Conservation (phyloP, 106 monocot species). For the Alisma plantagoaquatica region DNA sequence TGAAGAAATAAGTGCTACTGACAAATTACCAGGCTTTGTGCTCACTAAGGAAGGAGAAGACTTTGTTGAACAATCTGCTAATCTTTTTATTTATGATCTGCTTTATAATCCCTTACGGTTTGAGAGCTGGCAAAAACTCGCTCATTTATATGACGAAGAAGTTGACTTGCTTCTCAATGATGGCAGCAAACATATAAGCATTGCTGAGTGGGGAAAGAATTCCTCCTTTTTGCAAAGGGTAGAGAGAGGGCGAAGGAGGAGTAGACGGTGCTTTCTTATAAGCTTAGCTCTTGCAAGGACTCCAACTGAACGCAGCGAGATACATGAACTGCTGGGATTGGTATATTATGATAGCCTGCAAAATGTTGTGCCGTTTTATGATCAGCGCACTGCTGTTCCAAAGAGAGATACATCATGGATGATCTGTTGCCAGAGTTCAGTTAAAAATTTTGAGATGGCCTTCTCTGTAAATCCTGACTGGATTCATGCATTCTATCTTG, state of each 20-base stretch:
- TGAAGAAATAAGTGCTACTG: constrained; percentile 91
- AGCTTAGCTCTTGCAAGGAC: constrained; percentile 76
- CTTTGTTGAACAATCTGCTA: constrained; percentile 92
- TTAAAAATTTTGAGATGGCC: constrained; percentile 92
- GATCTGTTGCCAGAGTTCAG: constrained; percentile 63
- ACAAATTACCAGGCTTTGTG: constrained; percentile 91
- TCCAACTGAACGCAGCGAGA: constrained; percentile 60
- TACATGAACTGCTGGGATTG: constrained; percentile 83
- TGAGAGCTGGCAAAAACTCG: constrained; percentile 99
- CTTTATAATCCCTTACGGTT: constrained; percentile 88
- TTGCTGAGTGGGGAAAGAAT: constrained; percentile 76
- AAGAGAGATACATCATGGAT: constrained; percentile 69
- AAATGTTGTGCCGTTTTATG: constrained; percentile 96
- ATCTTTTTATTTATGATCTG: constrained; percentile 87
- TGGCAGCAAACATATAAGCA: constrained; percentile 89
- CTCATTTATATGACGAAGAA: constrained; percentile 98
- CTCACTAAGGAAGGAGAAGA: constrained; percentile 92
- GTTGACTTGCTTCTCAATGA: constrained; percentile 96
- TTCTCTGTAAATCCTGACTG: constrained; percentile 78
- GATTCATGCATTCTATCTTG: constrained; percentile 90
- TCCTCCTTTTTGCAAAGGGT: constrained; percentile 57
- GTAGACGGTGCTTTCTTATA: constrained; percentile 81
- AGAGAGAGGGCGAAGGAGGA: constrained; percentile 76
- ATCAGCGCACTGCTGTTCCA: constrained; percentile 69
- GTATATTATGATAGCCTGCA: constrained; percentile 97